Base-by-base conservation (phyloP, 352 stramenopile genomes). In the Phytophthora pinifolia region DNA sequence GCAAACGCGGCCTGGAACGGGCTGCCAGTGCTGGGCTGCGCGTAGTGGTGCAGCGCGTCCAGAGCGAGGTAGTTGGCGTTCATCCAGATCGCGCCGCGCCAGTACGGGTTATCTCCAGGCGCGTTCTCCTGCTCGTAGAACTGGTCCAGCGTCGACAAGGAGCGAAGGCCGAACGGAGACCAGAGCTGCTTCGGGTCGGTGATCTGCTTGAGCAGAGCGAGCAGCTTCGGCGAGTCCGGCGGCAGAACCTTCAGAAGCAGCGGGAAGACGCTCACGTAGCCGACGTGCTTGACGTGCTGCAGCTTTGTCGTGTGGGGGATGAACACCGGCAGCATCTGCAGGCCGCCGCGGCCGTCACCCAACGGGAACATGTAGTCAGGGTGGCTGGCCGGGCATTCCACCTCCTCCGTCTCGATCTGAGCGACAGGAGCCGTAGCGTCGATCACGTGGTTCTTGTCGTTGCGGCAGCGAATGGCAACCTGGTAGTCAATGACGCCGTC, bases 11-110 rank as follows among this genome's bases (percentile, higher is more conserved):
- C 36, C 33, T 77, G 73, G 50, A 74, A 86, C 33, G 77, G 71
- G 55, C 71, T 79, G 13, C 54, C 57, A 4, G 60, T 74, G 10
- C 45, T 60, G 1, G 64, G 57, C 17, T 79, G 44, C 15, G 70
- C 74, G 49, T 96, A 96, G 61, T 92, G 54, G 46, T 95, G 72
- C 25, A 97, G 70, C 18, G 88, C 85, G 59, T 81, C 70, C 27
- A 98, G 54, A 43, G 88, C 88, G 22, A 98, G 68, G 61, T 96
- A 98, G 70, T 98, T 98, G 13, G 88, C 62, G 57, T 97, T 96
- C 48, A 98, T 92, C 94, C 94, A 98, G 53, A 98, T 96, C 33
- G 92, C 78, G 33, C 94, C 94, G 44, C 94, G 82, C 93, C 93
- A 98, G 70, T 97, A 96, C 27, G 89, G 89, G 33, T 90, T 89